These are phyloP conservation scores for Xylaria flabelliformis DNA, from an alignment of 495 filamentous ascomycete genomes.

Conservation along the genomic window DNA sequence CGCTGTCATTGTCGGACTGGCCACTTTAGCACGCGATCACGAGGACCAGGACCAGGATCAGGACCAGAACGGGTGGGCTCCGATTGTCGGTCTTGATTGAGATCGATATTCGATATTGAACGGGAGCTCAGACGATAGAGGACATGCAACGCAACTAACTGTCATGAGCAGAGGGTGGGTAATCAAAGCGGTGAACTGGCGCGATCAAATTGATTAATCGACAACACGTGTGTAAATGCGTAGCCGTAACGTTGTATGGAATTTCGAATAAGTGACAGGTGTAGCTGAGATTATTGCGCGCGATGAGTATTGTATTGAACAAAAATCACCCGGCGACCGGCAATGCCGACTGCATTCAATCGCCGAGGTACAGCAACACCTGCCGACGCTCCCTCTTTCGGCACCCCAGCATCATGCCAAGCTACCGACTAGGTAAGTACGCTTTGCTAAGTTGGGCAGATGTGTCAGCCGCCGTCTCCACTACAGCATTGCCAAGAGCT, in stretches of 20 bases:
- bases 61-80: not conserved
- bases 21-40: not conserved
- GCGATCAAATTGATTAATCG: not conserved
- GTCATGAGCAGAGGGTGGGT: not conserved
- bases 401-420: not conserved
- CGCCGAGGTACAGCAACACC: not conserved
- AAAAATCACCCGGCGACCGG: not conserved
- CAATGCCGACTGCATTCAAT: conserved; percentile 9
- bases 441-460: not conserved
- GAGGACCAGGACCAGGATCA: not conserved
- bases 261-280: not conserved
- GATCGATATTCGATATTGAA: not conserved
- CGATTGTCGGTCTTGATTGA: not conserved
- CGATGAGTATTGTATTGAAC: not conserved
- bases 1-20: conserved; percentile 15
- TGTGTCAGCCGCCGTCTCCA: not conserved
- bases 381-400: conserved; percentile 7
- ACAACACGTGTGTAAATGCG: not conserved
- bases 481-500: conserved; percentile 2
- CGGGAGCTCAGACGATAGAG: not conserved
- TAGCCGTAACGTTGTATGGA: not conserved
- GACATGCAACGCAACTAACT: not conserved
- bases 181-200: not conserved
- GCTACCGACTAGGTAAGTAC: not conserved
- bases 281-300: not conserved